Evolutionary conservation across 2,329 filamentous ascomycete genomes (phyloP).

Genomic region (Nectriaceae sp.): DNA sequence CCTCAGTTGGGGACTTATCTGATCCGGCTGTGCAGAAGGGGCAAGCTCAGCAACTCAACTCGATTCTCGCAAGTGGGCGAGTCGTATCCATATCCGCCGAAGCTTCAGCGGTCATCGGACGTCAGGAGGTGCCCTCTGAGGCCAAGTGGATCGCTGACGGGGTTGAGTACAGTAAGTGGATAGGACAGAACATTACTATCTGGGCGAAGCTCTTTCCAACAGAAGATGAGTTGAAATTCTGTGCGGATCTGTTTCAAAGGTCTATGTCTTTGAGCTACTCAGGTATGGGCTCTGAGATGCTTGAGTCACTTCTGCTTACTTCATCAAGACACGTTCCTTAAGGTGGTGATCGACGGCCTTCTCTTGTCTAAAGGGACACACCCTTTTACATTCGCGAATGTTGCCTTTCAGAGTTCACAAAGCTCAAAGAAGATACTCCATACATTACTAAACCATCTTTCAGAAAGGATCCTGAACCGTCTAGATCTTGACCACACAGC

Average conservation of each 20-base stretch:
- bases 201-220: constrained; percentile 40
- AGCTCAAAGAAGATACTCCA: constrained; percentile 28
- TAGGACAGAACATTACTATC: constrained; percentile 62
- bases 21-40: constrained; percentile 30
- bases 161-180: constrained; percentile 67
- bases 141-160: constrained; percentile 66
- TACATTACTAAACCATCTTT: constrained; percentile 42
- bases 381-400: constrained; percentile 27
- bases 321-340: constrained; percentile 43
- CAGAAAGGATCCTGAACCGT: constrained; percentile 44
- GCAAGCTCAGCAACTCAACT: constrained; percentile 41
- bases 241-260: constrained; percentile 55
- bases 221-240: constrained; percentile 42
- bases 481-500: constrained; percentile 34
- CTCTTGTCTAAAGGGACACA: constrained; percentile 33
- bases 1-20: constrained; percentile 26
- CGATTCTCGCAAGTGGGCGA: constrained; percentile 50
- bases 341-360: constrained; percentile 36
- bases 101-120: constrained; percentile 52
- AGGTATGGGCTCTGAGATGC: constrained; percentile 47
- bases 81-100: constrained; percentile 55
- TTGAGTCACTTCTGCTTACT: background rate
- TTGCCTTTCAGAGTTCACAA: constrained; percentile 32
- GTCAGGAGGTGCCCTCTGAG: constrained; percentile 27
- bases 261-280: constrained; percentile 72